phyloP scores from a whole-genome alignment of 78 protist species.

The Chrysochromulina tobinii region DNA sequence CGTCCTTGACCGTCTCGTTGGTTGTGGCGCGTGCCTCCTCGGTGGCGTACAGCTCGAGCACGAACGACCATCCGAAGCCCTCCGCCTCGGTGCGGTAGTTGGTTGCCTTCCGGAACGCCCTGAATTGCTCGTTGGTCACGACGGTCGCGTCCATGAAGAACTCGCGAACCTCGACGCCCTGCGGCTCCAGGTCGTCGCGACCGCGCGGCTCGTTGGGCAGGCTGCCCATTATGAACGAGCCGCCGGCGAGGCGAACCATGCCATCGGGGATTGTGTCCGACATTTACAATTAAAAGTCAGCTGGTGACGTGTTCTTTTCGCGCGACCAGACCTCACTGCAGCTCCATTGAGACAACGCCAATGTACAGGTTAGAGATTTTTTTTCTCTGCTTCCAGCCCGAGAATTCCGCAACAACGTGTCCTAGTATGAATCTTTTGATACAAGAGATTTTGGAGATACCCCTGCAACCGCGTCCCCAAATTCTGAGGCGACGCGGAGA shows the following conservation, averaged over 20 bases:
- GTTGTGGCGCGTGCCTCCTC: background rate
- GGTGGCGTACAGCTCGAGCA: background rate
- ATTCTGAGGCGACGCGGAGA: too few species aligned
- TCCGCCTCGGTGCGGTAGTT: constrained; percentile 11
- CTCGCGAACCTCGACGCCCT: background rate
- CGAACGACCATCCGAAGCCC: constrained; percentile 25
- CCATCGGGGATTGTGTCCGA: background rate
- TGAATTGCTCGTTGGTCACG: constrained; percentile 28
- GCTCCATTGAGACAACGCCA: too few species aligned
- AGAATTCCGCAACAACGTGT: too few species aligned
- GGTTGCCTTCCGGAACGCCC: constrained; percentile 21
- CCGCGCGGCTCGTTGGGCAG: background rate
- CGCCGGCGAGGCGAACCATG: background rate
- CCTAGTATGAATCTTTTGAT: too few species aligned
- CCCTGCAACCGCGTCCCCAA: too few species aligned
- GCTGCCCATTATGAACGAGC: background rate
- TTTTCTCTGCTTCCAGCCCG: too few species aligned
- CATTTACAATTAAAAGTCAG: too few species aligned
- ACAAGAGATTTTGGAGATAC: too few species aligned
- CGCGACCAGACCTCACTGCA: too few species aligned
- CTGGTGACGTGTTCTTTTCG: too few species aligned
- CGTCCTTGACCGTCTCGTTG: background rate
- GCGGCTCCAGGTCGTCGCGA: background rate
- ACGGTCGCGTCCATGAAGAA: background rate
- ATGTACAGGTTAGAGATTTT: too few species aligned